These are phyloP conservation scores for Globisporangium parvum DNA, from an alignment of 352 stramenopile genomes.

Conservation along the genomic window DNA sequence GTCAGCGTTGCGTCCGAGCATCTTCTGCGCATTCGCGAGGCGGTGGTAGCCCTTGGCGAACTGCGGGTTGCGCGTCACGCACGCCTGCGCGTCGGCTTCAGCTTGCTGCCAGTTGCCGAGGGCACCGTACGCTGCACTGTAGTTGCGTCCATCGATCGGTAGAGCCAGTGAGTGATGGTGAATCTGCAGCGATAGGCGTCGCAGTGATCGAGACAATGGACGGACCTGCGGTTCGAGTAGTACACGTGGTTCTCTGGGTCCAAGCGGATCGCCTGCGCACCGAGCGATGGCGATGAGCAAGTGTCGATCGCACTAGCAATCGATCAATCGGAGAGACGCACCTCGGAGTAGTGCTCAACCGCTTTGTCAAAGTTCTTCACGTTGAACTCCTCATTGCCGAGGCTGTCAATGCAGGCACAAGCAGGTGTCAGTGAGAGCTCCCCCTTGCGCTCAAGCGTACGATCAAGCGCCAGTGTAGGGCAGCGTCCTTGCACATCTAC, in stretches of 20 bases:
- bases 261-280: slow-evolving; percentile 59
- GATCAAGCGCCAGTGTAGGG: too few relatives aligned
- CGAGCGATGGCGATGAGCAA: not conserved
- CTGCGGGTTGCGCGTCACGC: slow-evolving; percentile 57
- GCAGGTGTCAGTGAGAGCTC: not conserved
- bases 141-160: not conserved
- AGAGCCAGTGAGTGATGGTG: not conserved
- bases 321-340: slow-evolving; percentile 5
- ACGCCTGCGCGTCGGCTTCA: slow-evolving; percentile 66
- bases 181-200: not conserved
- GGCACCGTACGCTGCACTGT: slow-evolving; percentile 66
- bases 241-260: slow-evolving; percentile 75
- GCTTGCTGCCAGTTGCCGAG: slow-evolving; percentile 63
- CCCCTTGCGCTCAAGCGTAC: not conserved
- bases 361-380: slow-evolving; percentile 81
- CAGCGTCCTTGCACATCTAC: too few relatives aligned
- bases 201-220: not conserved
- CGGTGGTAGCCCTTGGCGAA: slow-evolving; percentile 81
- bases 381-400: slow-evolving; percentile 85
- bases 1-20: slow-evolving; percentile 61
- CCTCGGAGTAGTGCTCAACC: slow-evolving; percentile 74
- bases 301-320: too few relatives aligned
- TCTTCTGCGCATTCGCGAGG: slow-evolving; percentile 75
- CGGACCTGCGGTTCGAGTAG: slow-evolving; percentile 77
- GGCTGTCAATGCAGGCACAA: slow-evolving; percentile 18